Evolutionary conservation across 176 grass and related monocot species (phyloP).

Genomic region (Carex pumila): DNA sequence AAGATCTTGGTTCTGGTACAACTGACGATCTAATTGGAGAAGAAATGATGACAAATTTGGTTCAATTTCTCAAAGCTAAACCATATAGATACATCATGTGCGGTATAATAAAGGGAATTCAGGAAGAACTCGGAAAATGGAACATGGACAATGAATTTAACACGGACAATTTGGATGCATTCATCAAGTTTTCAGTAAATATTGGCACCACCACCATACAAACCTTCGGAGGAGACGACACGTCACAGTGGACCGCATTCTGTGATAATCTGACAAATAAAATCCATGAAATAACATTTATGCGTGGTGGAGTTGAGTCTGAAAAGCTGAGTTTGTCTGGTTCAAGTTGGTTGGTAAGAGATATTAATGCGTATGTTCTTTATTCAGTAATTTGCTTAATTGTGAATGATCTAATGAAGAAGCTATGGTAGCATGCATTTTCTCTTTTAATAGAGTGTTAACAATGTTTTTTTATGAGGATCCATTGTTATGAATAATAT

Average conservation of each 20-base stretch:
- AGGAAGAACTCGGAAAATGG: not conserved
- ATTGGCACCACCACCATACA: not conserved
- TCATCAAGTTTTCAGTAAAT: not conserved
- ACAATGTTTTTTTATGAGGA: not conserved
- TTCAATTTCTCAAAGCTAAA: not conserved
- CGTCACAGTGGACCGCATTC: not conserved
- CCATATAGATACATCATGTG: not conserved
- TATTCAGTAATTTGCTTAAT: not conserved
- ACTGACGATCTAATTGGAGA: not conserved
- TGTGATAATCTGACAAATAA: not conserved
- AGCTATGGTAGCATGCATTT: not conserved
- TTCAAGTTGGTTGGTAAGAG: not conserved
- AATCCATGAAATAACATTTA: not conserved
- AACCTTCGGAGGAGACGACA: not conserved
- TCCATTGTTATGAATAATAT: no score
- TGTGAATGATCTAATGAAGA: not conserved
- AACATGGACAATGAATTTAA: not conserved
- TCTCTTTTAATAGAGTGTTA: not conserved
- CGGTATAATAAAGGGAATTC: slow-evolving; percentile 1
- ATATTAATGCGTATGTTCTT: not conserved
- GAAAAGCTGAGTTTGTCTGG: not conserved
- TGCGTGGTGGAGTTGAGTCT: not conserved
- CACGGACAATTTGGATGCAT: not conserved
- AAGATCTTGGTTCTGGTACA: not conserved
- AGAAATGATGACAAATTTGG: not conserved